A percentile compares a stretch with the other conserved stretches of the same genome.
Conservation (phyloP, 768 basidiomycete species). For the Mycena kentingensis region DNA sequence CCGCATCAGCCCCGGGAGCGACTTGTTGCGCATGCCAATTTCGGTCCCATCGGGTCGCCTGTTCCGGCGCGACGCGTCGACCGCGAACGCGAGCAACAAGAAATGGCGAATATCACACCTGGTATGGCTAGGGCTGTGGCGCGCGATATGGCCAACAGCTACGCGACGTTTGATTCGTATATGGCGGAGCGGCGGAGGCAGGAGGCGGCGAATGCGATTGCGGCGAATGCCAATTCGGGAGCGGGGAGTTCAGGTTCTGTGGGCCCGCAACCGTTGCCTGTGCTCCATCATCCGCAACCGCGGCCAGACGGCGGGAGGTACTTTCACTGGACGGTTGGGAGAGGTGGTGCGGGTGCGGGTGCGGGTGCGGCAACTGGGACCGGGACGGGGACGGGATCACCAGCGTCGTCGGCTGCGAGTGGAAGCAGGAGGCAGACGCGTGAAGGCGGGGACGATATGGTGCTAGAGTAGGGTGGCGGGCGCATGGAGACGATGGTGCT, state of each 20-base stretch:
- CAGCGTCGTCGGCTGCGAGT: no score
- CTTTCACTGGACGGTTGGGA: no score
- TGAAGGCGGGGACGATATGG: no score
- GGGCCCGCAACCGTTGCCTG: slow-evolving; percentile 7
- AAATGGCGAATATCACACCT: no score
- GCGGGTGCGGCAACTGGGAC: no score
- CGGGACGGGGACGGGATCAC: no score
- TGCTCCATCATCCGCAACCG: slow-evolving; percentile 20
- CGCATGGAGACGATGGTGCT: no score
- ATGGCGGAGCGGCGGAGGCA: slow-evolving; percentile 16
- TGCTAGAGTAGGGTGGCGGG: no score
- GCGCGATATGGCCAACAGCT: slow-evolving; percentile 5
- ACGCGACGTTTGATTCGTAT: slow-evolving; percentile 20
- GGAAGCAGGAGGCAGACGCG: no score
- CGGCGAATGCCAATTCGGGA: background rate
- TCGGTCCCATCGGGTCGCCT: slow-evolving; percentile 15
- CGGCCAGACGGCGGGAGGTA: no score
- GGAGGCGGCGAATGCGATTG: slow-evolving; percentile 14
- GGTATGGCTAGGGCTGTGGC: no score
- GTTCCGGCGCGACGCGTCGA: slow-evolving; percentile 9
- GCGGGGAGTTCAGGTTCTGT: background rate
- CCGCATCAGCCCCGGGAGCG: slow-evolving; percentile 12
- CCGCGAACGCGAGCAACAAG: slow-evolving; percentile 13
- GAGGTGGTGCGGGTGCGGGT: no score
- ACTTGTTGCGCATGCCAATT: slow-evolving; percentile 11